These are phyloP conservation scores for Metarhizium guizhouense DNA, from an alignment of 2,329 filamentous ascomycete genomes.

Conservation along the genomic window DNA sequence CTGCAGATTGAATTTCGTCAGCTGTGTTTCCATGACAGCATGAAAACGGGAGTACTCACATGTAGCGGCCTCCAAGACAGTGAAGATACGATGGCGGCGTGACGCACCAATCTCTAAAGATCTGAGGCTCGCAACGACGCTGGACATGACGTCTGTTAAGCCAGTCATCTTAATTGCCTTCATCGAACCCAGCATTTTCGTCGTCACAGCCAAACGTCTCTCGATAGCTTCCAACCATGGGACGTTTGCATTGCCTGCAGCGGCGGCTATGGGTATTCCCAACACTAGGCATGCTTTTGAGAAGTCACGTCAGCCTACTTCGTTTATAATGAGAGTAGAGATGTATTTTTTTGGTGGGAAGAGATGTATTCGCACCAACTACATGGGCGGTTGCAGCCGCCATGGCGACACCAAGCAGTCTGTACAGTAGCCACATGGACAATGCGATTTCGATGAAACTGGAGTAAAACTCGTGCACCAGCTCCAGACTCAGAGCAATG, in stretches of 20 bases:
- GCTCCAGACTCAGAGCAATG: constrained; percentile 16
- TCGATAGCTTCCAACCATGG: constrained; percentile 18
- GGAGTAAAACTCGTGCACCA: constrained; percentile 26
- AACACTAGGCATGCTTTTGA: constrained; percentile 5
- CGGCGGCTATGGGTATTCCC: constrained; percentile 12
- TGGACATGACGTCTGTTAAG: constrained; percentile 22
- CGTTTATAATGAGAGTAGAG: no score
- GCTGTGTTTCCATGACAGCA: no score
- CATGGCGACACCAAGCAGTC: constrained; percentile 12
- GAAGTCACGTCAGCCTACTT: neutral
- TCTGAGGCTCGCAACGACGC: constrained; percentile 23
- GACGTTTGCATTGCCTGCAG: constrained; percentile 12
- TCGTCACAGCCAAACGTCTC: constrained; percentile 12
- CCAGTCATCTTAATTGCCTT: constrained; percentile 34
- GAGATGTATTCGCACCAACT: no score
- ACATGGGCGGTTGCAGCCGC: constrained; percentile 6
- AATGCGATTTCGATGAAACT: constrained; percentile 23
- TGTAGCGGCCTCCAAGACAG: constrained; percentile 8
- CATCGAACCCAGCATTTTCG: constrained; percentile 18
- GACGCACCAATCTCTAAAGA: constrained; percentile 24
- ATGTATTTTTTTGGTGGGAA: no score
- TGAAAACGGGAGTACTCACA: constrained; percentile 8
- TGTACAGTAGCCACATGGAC: constrained; percentile 23
- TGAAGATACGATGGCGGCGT: constrained; percentile 15
- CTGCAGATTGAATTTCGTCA: neutral